Base-by-base conservation (phyloP, 495 filamentous ascomycete species). In the Penicillium waksmanii region DNA sequence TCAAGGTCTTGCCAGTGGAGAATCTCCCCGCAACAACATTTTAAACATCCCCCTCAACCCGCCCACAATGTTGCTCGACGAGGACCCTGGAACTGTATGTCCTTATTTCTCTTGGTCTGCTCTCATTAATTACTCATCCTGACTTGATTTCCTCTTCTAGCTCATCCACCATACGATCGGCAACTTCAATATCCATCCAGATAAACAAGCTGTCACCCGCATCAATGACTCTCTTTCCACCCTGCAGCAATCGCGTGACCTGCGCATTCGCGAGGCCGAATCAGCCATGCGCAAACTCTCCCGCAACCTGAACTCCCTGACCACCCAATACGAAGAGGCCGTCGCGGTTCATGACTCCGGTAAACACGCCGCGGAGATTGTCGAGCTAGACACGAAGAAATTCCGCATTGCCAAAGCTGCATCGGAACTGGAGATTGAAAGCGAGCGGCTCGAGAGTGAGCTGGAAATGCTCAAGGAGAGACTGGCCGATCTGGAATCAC, bases 131-230 rank as follows among this genome's bases (percentile, higher is more conserved):
- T 44, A 21, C 5, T 52, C 31, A 43, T 40, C 17, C 13, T 31
- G 11, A 38, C 36, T 3, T 38, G 36, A 38, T 13, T n/a, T n/a
- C 12, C 36, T 7, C 35, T 6, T 38, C 10, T 68, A 95, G 90
- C 88, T 98, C 67, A 96, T 98, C 74, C 81, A 87, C 72, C 87
- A 94, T 75, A 96, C 92, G 19, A 87, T 94, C 73, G 81, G 84
- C 53, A 96, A 97, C 81, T 98, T 98, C 85, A 94, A 96, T 78
- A 96, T 92, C 70, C 78, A 84, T 44, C 89, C 90, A 3, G 95
- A 98, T 80, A 93, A 89, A 65, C 79, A 87, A 72, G 88, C 89
- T 66, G 85, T 97, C 49, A 80, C 88, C n/a, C 91, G 94, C 71
- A 90, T 98, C 71, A 84, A 86, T 75, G 88, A 90, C 76, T 93